Evolutionary conservation across 257 asterid species (phyloP).

Genomic region (Cinchona pubescens): DNA sequence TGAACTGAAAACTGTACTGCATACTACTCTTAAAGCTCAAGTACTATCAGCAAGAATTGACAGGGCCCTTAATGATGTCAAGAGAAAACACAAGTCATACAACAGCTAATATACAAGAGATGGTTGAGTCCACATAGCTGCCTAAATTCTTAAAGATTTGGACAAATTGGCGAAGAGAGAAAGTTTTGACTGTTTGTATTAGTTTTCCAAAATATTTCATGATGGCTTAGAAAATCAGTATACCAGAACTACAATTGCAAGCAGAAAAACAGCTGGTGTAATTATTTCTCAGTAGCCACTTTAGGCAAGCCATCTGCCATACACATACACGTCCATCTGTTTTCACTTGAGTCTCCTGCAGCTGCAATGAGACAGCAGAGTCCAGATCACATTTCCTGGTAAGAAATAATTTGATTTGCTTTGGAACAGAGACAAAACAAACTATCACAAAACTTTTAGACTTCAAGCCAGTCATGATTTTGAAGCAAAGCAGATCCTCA

Average conservation of each 20-base stretch:
- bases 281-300: conserved; percentile 44
- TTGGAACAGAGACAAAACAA: background rate
- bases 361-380: conserved; percentile 23
- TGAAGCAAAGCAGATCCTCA: background rate
- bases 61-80: background rate
- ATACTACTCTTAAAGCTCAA: background rate
- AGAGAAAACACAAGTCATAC: background rate
- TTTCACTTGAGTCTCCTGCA: conserved; percentile 50
- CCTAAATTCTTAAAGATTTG: background rate
- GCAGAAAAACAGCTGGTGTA: conserved; percentile 61
- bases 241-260: conserved; percentile 83
- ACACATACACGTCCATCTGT: conserved; percentile 71
- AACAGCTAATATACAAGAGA: background rate
- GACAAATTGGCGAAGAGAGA: background rate
- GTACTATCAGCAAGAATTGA: background rate
- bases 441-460: background rate
- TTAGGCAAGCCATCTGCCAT: conserved; percentile 57
- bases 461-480: background rate
- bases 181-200: background rate
- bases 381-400: conserved; percentile 17
- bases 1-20: conserved; percentile 1
- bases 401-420: background rate
- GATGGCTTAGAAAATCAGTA: conserved; percentile 15
- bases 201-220: background rate
- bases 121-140: background rate